Percentiles rank a stretch among this genome's conserved stretches.
Conservation (phyloP, 331 rosid species). For the Acacia pycnantha region DNA sequence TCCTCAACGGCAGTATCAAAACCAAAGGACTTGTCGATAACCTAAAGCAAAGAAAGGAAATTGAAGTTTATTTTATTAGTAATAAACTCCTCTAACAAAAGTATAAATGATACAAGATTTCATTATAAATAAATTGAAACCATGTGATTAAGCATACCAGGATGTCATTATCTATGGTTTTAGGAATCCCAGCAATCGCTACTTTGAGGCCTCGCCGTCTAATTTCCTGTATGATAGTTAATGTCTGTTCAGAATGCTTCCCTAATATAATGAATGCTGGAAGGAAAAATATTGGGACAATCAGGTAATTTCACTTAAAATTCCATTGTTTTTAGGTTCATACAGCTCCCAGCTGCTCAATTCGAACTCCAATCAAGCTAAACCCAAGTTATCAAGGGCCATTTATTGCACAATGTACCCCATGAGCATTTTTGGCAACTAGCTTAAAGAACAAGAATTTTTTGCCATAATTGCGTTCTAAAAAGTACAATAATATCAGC, state of each 20-base stretch:
- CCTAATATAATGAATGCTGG: conserved; percentile 12
- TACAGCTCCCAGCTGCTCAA: background rate
- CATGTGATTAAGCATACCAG: conserved; percentile 52
- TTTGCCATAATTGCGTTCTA: too few relatives aligned
- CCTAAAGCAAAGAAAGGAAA: conserved; percentile 51
- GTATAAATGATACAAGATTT: background rate
- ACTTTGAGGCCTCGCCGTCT: conserved; percentile 86
- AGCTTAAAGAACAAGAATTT: too few relatives aligned
- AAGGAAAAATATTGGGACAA: conserved; percentile 17
- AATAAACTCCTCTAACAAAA: conserved; percentile 9
- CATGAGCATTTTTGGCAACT: too few relatives aligned
- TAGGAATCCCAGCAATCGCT: conserved; percentile 81
- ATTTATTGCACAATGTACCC: too few relatives aligned
- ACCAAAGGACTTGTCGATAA: conserved; percentile 92
- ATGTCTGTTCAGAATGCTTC: conserved; percentile 21
- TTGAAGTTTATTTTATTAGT: conserved; percentile 12
- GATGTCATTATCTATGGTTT: conserved; percentile 95
- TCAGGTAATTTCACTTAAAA: background rate
- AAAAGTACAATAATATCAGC: too few relatives aligned
- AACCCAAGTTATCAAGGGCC: too few relatives aligned
- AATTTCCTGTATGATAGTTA: conserved; percentile 60
- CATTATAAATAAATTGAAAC: background rate
- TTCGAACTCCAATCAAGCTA: background rate
- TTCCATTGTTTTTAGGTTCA: background rate
- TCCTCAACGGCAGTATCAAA: conserved; percentile 98